These are phyloP conservation scores for Cyphellophora europaea DNA, from an alignment of 2,329 filamentous ascomycete genomes.

Conservation along the genomic window DNA sequence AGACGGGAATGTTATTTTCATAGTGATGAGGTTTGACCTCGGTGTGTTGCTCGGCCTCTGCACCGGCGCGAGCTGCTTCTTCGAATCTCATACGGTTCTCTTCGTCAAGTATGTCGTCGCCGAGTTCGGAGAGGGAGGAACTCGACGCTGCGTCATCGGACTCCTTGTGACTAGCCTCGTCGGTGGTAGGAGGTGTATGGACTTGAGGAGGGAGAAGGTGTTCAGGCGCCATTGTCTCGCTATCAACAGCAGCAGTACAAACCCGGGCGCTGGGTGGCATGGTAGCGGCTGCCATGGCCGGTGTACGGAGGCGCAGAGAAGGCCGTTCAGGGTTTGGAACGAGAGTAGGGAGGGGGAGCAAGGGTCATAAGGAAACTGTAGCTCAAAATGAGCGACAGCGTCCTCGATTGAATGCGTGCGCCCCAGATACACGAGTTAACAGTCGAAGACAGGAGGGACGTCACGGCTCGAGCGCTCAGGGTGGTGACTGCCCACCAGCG, in stretches of 20 bases:
- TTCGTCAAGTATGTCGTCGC: constrained; percentile 18
- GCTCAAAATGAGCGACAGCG: too few relatives aligned
- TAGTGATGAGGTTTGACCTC: constrained; percentile 80
- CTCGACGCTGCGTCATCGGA: constrained; percentile 29
- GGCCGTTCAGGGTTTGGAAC: too few relatives aligned
- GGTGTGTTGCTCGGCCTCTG: constrained; percentile 56
- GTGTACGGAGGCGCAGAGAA: too few relatives aligned
- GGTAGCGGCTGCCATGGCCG: constrained; percentile 19
- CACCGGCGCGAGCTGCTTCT: constrained; percentile 19
- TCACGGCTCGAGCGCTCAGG: too few relatives aligned
- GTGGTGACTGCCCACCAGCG: too few relatives aligned
- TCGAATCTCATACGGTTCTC: constrained; percentile 19
- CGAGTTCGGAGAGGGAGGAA: constrained; percentile 14
- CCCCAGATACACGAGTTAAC: too few relatives aligned
- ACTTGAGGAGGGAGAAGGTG: constrained; percentile 13
- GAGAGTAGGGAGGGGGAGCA: constrained; percentile 5
- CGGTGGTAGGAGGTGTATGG: constrained; percentile 19
- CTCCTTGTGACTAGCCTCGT: constrained; percentile 28
- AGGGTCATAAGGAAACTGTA: not conserved
- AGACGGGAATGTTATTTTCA: constrained; percentile 78
- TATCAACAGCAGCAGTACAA: constrained; percentile 9
- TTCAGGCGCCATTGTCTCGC: constrained; percentile 5
- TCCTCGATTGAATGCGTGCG: too few relatives aligned
- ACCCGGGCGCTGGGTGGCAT: constrained; percentile 12
- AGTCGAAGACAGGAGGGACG: too few relatives aligned